phyloP scores from a whole-genome alignment of 1,139 yeast species.

The Candida tropicalis region DNA sequence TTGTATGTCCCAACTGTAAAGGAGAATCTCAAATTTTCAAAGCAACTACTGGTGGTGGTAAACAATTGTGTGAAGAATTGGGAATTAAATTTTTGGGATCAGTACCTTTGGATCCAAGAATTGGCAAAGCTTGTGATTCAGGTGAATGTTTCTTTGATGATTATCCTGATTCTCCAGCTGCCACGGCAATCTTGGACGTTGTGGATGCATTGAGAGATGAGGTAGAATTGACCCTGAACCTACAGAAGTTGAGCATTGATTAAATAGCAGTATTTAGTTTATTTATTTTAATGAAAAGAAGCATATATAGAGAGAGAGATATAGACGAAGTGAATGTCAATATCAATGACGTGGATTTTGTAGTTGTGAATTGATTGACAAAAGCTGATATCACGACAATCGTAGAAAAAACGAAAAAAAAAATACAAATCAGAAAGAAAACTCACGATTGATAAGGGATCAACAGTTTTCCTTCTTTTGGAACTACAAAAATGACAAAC shows the following conservation, averaged over 20 bases:
- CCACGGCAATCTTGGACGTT: slow-evolving; percentile 81
- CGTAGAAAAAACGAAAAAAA: no score
- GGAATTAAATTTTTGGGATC: slow-evolving; percentile 80
- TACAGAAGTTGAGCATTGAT: slow-evolving; percentile 14
- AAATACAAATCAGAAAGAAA: no score
- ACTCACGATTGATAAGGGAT: no score
- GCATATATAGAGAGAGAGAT: not conserved
- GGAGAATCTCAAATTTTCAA: slow-evolving; percentile 90
- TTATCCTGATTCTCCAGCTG: slow-evolving; percentile 92
- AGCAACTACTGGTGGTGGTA: slow-evolving; percentile 97
- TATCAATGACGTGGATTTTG: no score
- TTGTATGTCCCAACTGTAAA: slow-evolving; percentile 93
- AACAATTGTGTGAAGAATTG: slow-evolving; percentile 76
- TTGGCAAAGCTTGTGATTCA: slow-evolving; percentile 83
- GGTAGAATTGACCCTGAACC: slow-evolving; percentile 31
- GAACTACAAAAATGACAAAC: no score
- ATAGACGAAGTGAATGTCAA: no score
- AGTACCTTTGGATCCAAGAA: slow-evolving; percentile 94
- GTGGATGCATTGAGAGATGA: slow-evolving; percentile 64
- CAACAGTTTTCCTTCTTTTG: no score
- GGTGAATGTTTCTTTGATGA: slow-evolving; percentile 87
- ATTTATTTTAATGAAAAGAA: not conserved
- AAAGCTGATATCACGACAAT: no score
- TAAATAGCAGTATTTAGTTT: not conserved
- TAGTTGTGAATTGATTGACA: no score